Evolutionary conservation across 805 yeast genomes (phyloP), one percentile per base, ranked within the genome.

Genomic region (Candida broadrunensis): DNA sequence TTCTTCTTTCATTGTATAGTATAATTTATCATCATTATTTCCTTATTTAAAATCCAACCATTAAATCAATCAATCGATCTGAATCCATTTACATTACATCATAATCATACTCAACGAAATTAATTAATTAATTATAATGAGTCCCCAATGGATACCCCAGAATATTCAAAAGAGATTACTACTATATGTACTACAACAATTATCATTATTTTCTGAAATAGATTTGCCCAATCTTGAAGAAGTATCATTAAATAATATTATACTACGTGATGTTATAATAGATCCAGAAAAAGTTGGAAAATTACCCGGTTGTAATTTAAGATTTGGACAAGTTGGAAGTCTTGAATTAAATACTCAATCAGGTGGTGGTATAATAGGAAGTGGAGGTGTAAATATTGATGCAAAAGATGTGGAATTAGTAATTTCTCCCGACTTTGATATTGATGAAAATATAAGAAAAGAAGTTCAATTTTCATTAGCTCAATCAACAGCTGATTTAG

Each of bases 151-250:
- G 95, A 74, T 87, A 60, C 91, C 95, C 5, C 91, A 83, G 58
- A 86, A 85, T 61, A 72, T 90, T 32, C 96, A 89, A 54, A 85
- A 86, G 63, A 71, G 95, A 51, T 75, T 89, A 29, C 75, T 90
- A 33, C 78, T 85, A 33, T 88, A 88, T 60, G 78, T 89, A 4
- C 73, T 90, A 19, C 87, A 85, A 56, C 91, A 88, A 60, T 76
- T 89, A 33, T 80, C 90, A 13, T 64, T 90, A 32, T 87, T 90
- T 54, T 85, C 96, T 1, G 85, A 83, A 49, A 76, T 89, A 17
- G 95, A 89, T 58, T 68, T 88, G 15, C 84, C 88, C 15, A 85
- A 88, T 55, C 60, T 90, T 39, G 93, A 88, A 44, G 70, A 69
- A 53, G 88, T 90, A 0, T 82, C 95, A 4, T 64, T 87, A 67